Evolutionary conservation across 306 rosid genomes (phyloP), one percentile per base, ranked within the genome.

Genomic region (Prunus armeniaca): DNA sequence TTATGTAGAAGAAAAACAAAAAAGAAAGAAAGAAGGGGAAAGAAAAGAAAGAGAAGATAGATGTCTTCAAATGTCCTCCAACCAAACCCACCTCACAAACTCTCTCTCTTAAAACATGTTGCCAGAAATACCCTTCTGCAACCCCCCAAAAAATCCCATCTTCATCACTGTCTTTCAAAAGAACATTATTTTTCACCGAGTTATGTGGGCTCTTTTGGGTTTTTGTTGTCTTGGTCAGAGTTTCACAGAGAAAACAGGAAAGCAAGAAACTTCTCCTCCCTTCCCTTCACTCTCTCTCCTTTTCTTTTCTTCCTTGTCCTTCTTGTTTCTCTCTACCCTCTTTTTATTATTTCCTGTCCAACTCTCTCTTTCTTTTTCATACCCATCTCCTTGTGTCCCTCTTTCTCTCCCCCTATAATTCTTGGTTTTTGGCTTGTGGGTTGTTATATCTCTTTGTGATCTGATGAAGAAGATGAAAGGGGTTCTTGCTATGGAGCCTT

Each of bases 61-160:
- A 83, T 82, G 94, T 85, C 89, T 90, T 87, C 87, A 86, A 88
- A 85, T 89, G 91, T 95, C 97, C 94, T 95, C 96, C 95, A 92
- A 90, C 96, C 96, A 87, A 88, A 88, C 91, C 93, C 89, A 91
- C 93, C 93, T 84, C 80, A 81, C 88, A 74, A 43, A 19, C 72
- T 79, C 74, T 54, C 66, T 80, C 84, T 56, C 88, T 75, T 80
- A 84, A 70, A 80, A n/a, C 69, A 88, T 87, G 88, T 81, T 92
- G 77, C 90, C 99, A 84, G 86, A 82, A 82, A 84, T 95, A 43
- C 99, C 99, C 99, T 90, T 91, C 99, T 95, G 99, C 97, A 88
- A 93, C 91, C 80, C 95, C 93, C 90, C 89, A 89, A 94, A 88
- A 92, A 82, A 83, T 80, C 88, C 96, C 89, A 87, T 96, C 99